A percentile compares a stretch with the other conserved stretches of the same genome.
phyloP scores from a whole-genome alignment of 495 filamentous ascomycete genomes.

The Trichoderma virens region DNA sequence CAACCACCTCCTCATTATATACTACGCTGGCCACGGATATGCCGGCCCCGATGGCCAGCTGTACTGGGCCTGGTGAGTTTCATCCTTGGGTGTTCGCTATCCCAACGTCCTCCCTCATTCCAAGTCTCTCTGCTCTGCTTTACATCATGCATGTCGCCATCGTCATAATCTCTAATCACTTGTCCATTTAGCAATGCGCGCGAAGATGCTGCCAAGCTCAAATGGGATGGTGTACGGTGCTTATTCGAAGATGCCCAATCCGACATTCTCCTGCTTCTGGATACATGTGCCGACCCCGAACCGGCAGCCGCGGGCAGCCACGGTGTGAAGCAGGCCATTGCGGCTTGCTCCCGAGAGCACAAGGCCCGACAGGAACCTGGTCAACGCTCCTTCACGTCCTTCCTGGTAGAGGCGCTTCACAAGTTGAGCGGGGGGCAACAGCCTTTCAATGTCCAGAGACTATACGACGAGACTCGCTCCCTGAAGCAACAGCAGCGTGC shows the following conservation, averaged over 20 bases:
- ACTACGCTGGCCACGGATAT: conserved; percentile 48
- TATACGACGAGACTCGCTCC: conserved; percentile 41
- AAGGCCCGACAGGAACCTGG: conserved; percentile 28
- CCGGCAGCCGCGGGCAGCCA: conserved; percentile 33
- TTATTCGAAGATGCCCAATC: conserved; percentile 43
- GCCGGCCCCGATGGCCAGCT: conserved; percentile 43
- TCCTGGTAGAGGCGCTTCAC: conserved; percentile 38
- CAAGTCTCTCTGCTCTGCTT: neutral
- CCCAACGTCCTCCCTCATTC: neutral
- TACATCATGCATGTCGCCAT: conserved; percentile 7
- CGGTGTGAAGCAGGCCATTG: conserved; percentile 48
- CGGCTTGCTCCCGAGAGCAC: conserved; percentile 44
- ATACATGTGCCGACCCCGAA: conserved; percentile 38
- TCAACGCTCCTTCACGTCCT: conserved; percentile 42
- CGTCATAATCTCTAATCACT: conserved; percentile 10
- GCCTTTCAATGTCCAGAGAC: conserved; percentile 40
- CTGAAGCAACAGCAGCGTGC: conserved; percentile 27
- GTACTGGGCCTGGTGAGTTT: conserved; percentile 48
- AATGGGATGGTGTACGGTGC: conserved; percentile 42
- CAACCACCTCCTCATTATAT: conserved; percentile 49
- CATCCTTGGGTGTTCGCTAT: neutral
- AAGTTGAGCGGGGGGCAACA: conserved; percentile 35
- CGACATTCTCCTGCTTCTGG: conserved; percentile 41
- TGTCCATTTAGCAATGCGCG: conserved; percentile 26
- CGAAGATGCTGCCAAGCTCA: conserved; percentile 35